Base-by-base conservation (phyloP, 192 early-diverging fungal genomes). In the Jimgerdemannia flammicorona region DNA sequence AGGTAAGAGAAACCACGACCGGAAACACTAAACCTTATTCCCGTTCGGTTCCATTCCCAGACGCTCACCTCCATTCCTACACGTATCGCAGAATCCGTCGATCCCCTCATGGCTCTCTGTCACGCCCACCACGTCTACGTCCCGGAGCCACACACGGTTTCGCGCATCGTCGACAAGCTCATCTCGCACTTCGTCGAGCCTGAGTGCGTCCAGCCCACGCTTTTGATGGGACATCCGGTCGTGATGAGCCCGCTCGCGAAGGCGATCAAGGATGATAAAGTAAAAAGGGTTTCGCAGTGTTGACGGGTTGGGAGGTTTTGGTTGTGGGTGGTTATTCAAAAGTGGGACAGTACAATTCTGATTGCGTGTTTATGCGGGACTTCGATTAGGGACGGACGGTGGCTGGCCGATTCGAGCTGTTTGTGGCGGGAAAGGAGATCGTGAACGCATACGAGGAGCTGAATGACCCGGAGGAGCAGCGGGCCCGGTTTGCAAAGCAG, bases 371-470 rank as follows among this genome's bases (percentile, higher is more conserved):
- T 40, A 20, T 65, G 42, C 66, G 29, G 74, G 29, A 29, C 29
- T 29, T 29, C 29, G 29, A 75, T 49, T 72, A 81, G 72, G 80
- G 80, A 63, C 79, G 80, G 43, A 70, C 65, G 6, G 83, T 88
- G 9, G 83, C 92, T 3, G 91, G 87, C 4, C 85, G 95, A 14
- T 94, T 95, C 71, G 95, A 97, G 80, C 82, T 95, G 43, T 94
- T 94, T 86, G 87, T 94, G 66, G 88, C 82, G 3, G 85, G 85
- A 44, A 90, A 90, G 64, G 95, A 97, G 76, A 81, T 94, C 59
- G 89, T 93, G 41, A 97, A 97, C 76, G 93, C 93, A 0, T 97
- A 97, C 75, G 92, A 90, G 78, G 95, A 97, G 77, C 87, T 97
- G 78, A 97, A 97, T 73, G 93, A 96, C 71, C 95, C 95, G 4